A percentile compares a stretch with the other conserved stretches of the same genome.
Evolutionary conservation across 495 filamentous ascomycete species (phyloP).

Genomic region (Trichoderma asperelloides): DNA sequence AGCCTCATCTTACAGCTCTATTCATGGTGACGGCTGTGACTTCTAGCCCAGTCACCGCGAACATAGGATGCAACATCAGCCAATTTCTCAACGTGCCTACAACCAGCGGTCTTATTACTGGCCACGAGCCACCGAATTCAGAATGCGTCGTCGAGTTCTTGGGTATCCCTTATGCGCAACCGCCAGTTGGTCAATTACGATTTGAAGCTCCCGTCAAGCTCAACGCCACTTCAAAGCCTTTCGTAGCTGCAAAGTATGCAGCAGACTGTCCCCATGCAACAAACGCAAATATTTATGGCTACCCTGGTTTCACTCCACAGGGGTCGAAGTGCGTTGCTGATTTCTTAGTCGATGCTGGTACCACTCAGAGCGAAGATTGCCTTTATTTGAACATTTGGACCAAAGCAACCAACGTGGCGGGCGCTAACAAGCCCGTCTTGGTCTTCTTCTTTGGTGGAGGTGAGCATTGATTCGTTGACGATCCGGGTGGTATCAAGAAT

Average conservation of each 20-base stretch:
- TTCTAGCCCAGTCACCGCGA: neutral
- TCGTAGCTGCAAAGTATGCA: slow-evolving; percentile 13
- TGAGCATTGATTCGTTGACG: neutral
- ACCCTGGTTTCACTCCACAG: slow-evolving; percentile 16
- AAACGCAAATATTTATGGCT: slow-evolving; percentile 10
- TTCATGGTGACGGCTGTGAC: neutral
- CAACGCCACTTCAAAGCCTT: slow-evolving; percentile 12
- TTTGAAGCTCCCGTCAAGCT: slow-evolving; percentile 28
- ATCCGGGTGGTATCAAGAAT: neutral
- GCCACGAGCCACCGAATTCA: neutral
- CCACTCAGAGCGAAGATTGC: slow-evolving; percentile 17
- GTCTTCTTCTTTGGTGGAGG: slow-evolving; percentile 14
- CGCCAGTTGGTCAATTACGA: slow-evolving; percentile 37
- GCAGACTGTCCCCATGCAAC: slow-evolving; percentile 19
- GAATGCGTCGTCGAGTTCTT: slow-evolving; percentile 36
- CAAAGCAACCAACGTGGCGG: slow-evolving; percentile 6
- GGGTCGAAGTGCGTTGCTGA: slow-evolving; percentile 19
- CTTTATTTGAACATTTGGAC: slow-evolving; percentile 13
- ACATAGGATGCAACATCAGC: neutral
- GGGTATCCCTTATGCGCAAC: slow-evolving; percentile 47
- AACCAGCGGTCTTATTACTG: neutral
- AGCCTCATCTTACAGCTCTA: neutral
- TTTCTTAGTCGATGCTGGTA: slow-evolving; percentile 17
- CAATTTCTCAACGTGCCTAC: neutral
- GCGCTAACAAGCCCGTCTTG: slow-evolving; percentile 13